Evolutionary conservation across 2,329 filamentous ascomycete genomes (phyloP), one percentile per base, ranked within the genome.

Genomic region (Aciculosporium take): DNA sequence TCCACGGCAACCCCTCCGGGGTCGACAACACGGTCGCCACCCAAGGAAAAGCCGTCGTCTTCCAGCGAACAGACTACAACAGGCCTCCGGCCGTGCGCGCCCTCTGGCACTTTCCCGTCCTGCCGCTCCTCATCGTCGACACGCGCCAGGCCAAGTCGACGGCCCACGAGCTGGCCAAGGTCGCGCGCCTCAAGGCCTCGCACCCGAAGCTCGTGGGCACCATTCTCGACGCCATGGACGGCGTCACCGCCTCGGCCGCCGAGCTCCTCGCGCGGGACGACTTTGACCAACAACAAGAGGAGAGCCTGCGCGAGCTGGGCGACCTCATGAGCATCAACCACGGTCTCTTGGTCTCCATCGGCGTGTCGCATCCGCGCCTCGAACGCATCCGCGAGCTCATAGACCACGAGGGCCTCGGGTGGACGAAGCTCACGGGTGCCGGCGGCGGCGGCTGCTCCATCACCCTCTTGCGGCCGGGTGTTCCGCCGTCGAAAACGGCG

Each of bases 401-500:
- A 37, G 89, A 98, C 50, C 79, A 91, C 51, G 76, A 86, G 43
- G 83, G 81, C 31, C 83, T 95, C 42, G 91, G 91, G 24, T 98
- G 88, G 88, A 95, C 91, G 10, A 98, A 98, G 60, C 72, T 98
- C 43, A 98, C 91, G 0, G 91, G 91, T 27, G 91, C 91, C 1
- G 91, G 91, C 18, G 93, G 91, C 10, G 93, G 91, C 43, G 91
- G 91, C 3, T 96, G 93, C 61, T 89, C 88, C 3, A 96, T 98
- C 51, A 93, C 89, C 0, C 67, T 98, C 4, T 68, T 98, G 37
- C 82, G 81, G 48, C 83, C 84, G 0, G 75, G 74, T 24, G 67
- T 73, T 1, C 56, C 74, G 6, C 52, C 57, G 13, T 65, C 74
- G 46, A 73, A 73, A 51, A 62, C 93, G 23, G 61, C 66, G 20